A percentile compares a stretch with the other conserved stretches of the same genome.
phyloP scores from a whole-genome alignment of 495 filamentous ascomycete species.

The Coniosporium apollinis region DNA sequence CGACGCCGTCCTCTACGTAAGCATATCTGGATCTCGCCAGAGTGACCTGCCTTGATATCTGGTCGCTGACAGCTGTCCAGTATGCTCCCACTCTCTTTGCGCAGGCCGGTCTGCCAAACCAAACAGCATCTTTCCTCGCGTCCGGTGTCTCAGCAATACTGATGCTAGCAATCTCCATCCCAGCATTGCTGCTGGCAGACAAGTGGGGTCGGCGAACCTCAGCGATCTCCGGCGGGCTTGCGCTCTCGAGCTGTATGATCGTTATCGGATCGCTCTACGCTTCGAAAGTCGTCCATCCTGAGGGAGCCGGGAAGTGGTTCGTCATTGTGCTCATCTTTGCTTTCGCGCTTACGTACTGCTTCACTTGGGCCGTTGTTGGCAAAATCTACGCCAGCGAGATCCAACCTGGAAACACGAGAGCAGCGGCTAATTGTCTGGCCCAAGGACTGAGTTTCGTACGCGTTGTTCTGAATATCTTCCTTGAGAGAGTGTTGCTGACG shows the following conservation, averaged over 20 bases:
- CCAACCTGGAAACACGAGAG: conserved; percentile 12
- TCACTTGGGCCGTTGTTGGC: conserved; percentile 14
- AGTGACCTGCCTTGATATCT: neutral
- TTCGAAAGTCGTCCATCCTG: conserved; percentile 8
- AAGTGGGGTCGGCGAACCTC: conserved; percentile 14
- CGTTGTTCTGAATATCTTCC: neutral
- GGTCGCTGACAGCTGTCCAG: neutral
- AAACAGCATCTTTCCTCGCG: conserved; percentile 35
- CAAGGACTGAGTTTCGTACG: conserved; percentile 14
- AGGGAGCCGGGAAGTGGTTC: conserved; percentile 12
- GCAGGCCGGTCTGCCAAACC: conserved; percentile 33
- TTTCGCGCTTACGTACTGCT: conserved; percentile 12
- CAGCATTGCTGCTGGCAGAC: conserved; percentile 21
- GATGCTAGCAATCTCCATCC: conserved; percentile 36
- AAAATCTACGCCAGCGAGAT: conserved; percentile 19
- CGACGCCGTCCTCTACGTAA: conserved; percentile 31
- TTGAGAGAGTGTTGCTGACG: neutral
- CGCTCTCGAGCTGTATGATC: conserved; percentile 10
- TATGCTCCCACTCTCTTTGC: conserved; percentile 37
- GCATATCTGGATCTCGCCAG: neutral
- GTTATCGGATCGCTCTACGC: conserved; percentile 16
- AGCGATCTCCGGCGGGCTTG: conserved; percentile 11
- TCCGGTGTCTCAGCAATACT: conserved; percentile 40
- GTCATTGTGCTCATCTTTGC: conserved; percentile 15
- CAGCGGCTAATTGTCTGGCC: conserved; percentile 11